Evolutionary conservation across 2,329 filamentous ascomycete genomes (phyloP).

Genomic region (Emmonsiellopsis sp.): DNA sequence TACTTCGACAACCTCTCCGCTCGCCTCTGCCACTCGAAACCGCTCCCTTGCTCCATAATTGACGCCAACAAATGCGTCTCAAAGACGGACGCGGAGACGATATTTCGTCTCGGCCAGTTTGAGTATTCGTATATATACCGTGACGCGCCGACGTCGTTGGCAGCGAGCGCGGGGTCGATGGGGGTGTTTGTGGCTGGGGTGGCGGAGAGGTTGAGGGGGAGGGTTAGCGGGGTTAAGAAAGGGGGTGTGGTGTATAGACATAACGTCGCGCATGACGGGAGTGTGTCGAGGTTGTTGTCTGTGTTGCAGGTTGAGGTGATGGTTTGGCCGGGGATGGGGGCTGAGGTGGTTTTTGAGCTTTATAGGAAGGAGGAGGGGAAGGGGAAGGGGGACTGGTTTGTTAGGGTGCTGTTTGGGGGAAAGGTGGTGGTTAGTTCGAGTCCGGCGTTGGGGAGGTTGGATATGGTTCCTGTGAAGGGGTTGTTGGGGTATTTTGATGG

Average conservation of each 20-base stretch:
- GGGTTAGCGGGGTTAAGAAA: slow-evolving; percentile 35
- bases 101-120: slow-evolving; percentile 70
- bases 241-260: slow-evolving; percentile 52
- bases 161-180: slow-evolving; percentile 51
- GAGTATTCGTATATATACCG: slow-evolving; percentile 75
- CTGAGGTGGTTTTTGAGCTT: slow-evolving; percentile 69
- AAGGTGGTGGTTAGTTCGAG: slow-evolving; percentile 58
- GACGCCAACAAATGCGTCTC: slow-evolving; percentile 48
- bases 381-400: slow-evolving; percentile 30
- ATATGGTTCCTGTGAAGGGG: slow-evolving; percentile 60
- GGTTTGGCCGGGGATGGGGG: slow-evolving; percentile 80
- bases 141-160: slow-evolving; percentile 53
- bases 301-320: slow-evolving; percentile 65
- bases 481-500: slow-evolving; percentile 64
- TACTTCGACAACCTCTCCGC: slow-evolving; percentile 80
- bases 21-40: slow-evolving; percentile 64
- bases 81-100: slow-evolving; percentile 53
- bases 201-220: slow-evolving; percentile 53
- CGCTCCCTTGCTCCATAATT: slow-evolving; percentile 58
- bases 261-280: slow-evolving; percentile 75
- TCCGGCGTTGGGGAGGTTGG: slow-evolving; percentile 57
- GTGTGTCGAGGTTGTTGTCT: slow-evolving; percentile 56
- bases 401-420: slow-evolving; percentile 65
- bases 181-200: slow-evolving; percentile 71
- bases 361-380: slow-evolving; percentile 40